Percentiles rank a stretch among this genome's conserved stretches.
Evolutionary conservation across 2,329 filamentous ascomycete species (phyloP).

Genomic region (Pseudogymnoascus sp.): DNA sequence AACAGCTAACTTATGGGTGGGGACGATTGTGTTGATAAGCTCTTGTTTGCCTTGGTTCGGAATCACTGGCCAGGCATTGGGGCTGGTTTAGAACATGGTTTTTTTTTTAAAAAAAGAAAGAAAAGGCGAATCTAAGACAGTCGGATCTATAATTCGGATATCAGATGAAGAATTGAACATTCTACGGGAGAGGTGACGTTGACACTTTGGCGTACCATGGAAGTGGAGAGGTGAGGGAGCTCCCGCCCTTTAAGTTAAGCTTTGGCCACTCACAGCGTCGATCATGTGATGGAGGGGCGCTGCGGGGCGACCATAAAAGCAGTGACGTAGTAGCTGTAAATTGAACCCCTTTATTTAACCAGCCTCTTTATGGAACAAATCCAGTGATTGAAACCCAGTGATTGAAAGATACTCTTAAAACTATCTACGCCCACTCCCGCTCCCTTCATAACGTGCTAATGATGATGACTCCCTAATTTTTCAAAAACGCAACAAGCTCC

Average conservation of each 20-base stretch:
- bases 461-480: constrained; percentile 1
- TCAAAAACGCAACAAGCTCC: neutral
- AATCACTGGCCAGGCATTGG: neutral
- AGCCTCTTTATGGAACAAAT: neutral
- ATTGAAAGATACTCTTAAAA: neutral
- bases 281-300: neutral
- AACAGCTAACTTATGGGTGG: neutral
- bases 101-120: neutral
- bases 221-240: neutral
- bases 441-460: neutral
- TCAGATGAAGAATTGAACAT: neutral
- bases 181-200: neutral
- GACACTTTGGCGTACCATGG: neutral
- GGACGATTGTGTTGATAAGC: neutral
- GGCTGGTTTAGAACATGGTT: neutral
- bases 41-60: neutral
- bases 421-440: constrained; percentile 2
- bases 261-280: neutral
- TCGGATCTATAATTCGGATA: neutral
- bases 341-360: neutral
- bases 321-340: neutral
- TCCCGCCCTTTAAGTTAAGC: neutral
- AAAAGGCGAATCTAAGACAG: neutral
- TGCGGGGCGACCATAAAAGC: neutral
- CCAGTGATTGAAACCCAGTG: neutral